Evolutionary conservation across 805 yeast genomes (phyloP).

Genomic region (Zygosaccharomyces bailii): DNA sequence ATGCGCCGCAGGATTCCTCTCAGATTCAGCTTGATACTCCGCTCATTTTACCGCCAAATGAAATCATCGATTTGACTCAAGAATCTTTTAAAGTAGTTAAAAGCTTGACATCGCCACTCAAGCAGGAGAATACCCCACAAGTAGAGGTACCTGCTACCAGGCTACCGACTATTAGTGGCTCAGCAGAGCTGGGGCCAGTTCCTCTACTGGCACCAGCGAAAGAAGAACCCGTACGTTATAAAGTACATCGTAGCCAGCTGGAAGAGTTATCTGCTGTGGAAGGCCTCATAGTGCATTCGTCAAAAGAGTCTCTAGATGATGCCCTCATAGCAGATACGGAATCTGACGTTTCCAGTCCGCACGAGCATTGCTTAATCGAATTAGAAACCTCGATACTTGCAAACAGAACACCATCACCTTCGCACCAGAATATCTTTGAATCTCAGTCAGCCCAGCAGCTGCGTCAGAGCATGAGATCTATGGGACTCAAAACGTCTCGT

Average conservation of each 20-base stretch:
- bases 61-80: conserved; percentile 29
- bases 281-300: conserved; percentile 4
- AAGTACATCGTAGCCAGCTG: conserved; percentile 1
- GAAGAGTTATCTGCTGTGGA: conserved; percentile 1
- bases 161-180: conserved; percentile 18
- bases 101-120: conserved; percentile 30
- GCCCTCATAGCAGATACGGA: conserved; percentile 13
- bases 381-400: conserved; percentile 6
- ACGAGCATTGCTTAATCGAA: conserved; percentile 6
- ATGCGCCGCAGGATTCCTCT: neutral
- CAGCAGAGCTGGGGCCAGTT: conserved; percentile 1
- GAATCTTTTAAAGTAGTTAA: conserved; percentile 31
- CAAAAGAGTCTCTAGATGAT: conserved; percentile 4
- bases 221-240: conserved; percentile 3
- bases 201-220: conserved; percentile 1
- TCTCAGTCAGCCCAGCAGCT: conserved; percentile 30
- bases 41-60: conserved; percentile 4
- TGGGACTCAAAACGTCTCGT: conserved; percentile 32
- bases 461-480: conserved; percentile 21
- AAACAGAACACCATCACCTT: conserved; percentile 2
- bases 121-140: conserved; percentile 11
- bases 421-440: conserved; percentile 1
- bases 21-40: neutral
- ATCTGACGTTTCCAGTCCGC: conserved; percentile 5
- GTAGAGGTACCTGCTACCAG: conserved; percentile 36